These are phyloP conservation scores for Caryopteris hybrid DNA, from an alignment of 305 asterid genomes.

Conservation along the genomic window DNA sequence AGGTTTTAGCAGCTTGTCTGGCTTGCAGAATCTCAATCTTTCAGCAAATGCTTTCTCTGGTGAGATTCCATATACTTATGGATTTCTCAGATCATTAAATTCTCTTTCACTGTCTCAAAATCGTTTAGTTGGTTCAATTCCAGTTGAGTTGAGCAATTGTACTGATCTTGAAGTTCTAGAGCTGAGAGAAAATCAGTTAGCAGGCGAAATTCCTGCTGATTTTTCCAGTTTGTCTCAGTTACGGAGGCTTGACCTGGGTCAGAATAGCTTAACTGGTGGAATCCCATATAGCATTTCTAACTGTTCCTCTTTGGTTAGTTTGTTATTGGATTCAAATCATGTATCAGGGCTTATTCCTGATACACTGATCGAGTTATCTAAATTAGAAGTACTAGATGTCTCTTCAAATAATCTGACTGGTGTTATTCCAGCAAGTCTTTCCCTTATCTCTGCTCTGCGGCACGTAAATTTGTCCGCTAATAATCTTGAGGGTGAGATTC, in stretches of 20 bases:
- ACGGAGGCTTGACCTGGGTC: conserved; percentile 65
- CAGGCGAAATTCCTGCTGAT: conserved; percentile 48
- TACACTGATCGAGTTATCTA: conserved; percentile 37
- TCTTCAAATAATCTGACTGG: conserved; percentile 61
- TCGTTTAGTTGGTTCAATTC: conserved; percentile 44
- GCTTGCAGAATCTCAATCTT: conserved; percentile 62
- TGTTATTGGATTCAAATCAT: conserved; percentile 56
- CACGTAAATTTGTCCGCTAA: conserved; percentile 53
- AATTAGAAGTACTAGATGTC: conserved; percentile 40
- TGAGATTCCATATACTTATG: conserved; percentile 55
- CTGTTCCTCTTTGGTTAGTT: conserved; percentile 42
- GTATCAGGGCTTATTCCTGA: conserved; percentile 61
- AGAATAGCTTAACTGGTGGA: conserved; percentile 45
- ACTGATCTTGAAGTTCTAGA: conserved; percentile 54
- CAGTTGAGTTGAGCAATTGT: conserved; percentile 58
- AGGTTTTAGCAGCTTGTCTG: conserved; percentile 80
- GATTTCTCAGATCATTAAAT: conserved; percentile 51
- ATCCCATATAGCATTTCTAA: conserved; percentile 55
- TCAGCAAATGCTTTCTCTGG: conserved; percentile 62
- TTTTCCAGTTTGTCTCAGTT: conserved; percentile 47
- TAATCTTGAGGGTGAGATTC: conserved; percentile 66
- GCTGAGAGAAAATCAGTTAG: conserved; percentile 39
- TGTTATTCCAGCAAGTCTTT: conserved; percentile 50
- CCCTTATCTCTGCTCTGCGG: conserved; percentile 38
- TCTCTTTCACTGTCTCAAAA: conserved; percentile 55